Conservation (phyloP, 148 eudicot species). For the Diospyros kaki region DNA sequence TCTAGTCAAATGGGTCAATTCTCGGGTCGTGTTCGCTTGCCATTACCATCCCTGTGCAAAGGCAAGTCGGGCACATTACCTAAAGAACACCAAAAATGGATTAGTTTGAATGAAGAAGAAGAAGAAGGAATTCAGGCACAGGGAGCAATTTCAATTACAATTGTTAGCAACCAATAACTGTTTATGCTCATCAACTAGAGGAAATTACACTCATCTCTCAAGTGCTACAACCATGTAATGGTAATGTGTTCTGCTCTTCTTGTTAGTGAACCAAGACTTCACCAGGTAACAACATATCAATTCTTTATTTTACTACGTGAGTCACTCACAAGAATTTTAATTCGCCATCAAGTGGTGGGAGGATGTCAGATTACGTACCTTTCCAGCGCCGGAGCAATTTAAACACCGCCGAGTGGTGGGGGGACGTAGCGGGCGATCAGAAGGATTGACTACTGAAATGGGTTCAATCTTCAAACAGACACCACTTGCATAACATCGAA, state of each 20-base stretch:
- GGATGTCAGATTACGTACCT: constrained; percentile 42
- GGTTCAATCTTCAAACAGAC: constrained; percentile 72
- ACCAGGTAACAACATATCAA: not conserved
- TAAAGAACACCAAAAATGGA: constrained; percentile 12
- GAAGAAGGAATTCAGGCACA: too few relatives aligned
- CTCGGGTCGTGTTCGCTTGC: constrained; percentile 87
- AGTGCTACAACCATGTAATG: not conserved
- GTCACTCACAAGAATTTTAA: not conserved
- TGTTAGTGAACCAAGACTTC: not conserved
- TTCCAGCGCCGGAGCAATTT: constrained; percentile 88
- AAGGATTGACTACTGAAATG: constrained; percentile 48
- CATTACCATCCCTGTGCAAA: constrained; percentile 92
- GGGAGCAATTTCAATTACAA: not conserved
- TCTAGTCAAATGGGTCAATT: constrained; percentile 62
- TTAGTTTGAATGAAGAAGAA: not conserved
- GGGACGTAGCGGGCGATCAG: constrained; percentile 55
- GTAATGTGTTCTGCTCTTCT: not conserved
- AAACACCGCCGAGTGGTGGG: constrained; percentile 78
- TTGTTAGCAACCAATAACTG: not conserved
- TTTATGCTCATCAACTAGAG: not conserved
- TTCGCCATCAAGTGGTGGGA: not conserved
- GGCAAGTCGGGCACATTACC: constrained; percentile 96
- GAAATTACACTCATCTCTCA: not conserved
- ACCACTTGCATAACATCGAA: constrained; percentile 88
- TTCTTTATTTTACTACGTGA: not conserved